Conservation (phyloP, 305 asterid genomes). For the Rubia peregrina region DNA sequence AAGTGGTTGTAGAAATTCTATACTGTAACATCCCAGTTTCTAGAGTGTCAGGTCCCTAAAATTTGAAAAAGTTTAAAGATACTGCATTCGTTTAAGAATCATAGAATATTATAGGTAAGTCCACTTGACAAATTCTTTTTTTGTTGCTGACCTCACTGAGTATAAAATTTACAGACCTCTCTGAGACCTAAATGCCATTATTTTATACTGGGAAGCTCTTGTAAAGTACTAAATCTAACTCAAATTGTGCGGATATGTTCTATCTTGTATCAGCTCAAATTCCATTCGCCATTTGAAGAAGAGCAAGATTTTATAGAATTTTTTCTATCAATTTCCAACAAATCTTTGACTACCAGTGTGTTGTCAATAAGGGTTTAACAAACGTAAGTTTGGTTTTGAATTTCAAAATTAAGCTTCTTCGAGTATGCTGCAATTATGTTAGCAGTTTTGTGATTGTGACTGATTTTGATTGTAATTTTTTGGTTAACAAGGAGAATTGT, state of each 20-base stretch:
- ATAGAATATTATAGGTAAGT: neutral
- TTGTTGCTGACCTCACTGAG: neutral
- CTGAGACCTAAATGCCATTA: neutral
- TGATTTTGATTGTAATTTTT: neutral
- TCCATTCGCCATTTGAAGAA: neutral
- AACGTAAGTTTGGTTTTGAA: neutral
- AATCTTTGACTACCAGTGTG: neutral
- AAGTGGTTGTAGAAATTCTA: neutral
- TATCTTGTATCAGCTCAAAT: neutral
- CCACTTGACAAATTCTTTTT: neutral
- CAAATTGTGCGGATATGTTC: neutral
- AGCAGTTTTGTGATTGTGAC: neutral
- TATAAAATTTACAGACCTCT: neutral
- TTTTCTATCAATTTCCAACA: neutral
- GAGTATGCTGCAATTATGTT: neutral
- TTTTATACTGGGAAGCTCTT: neutral
- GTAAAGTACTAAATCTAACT: neutral
- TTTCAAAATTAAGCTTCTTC: neutral
- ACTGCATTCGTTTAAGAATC: neutral
- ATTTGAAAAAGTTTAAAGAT: neutral
- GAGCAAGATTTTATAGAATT: too few relatives aligned
- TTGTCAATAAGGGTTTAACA: neutral
- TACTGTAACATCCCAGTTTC: neutral
- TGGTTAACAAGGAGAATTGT: neutral
- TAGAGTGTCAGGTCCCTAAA: neutral